phyloP scores from a whole-genome alignment of 768 basidiomycete genomes.

The Trametes cubensis region DNA sequence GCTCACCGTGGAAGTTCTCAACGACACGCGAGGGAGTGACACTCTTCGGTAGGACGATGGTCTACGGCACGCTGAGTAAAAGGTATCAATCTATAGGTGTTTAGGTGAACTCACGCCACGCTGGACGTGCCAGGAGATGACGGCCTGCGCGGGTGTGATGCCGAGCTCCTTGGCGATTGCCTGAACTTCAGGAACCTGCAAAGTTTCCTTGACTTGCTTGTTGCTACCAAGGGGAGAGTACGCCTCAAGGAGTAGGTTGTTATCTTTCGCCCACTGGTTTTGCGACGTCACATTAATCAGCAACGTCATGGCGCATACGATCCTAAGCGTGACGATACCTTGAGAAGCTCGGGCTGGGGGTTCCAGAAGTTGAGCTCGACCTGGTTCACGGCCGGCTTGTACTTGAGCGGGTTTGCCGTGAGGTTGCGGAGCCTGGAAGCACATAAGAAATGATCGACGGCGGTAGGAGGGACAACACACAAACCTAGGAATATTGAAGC shows the following conservation, averaged over 20 bases:
- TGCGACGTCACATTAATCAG: not conserved
- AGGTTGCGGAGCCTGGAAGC: conserved; percentile 56
- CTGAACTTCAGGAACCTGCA: conserved; percentile 63
- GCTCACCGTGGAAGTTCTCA: conserved; percentile 68
- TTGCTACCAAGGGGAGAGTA: conserved; percentile 77
- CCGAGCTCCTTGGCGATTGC: conserved; percentile 61
- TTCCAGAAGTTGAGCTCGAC: conserved; percentile 79
- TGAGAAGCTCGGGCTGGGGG: conserved; percentile 75
- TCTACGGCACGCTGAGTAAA: conserved; percentile 39
- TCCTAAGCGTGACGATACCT: conserved; percentile 40
- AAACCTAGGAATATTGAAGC: conserved; percentile 62
- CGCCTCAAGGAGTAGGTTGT: conserved; percentile 67
- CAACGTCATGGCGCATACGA: not conserved
- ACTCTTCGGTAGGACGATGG: conserved; percentile 76
- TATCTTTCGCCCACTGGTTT: conserved; percentile 67
- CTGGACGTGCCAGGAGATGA: conserved; percentile 78
- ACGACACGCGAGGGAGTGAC: conserved; percentile 67
- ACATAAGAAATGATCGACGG: not conserved
- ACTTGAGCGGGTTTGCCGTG: conserved; percentile 60
- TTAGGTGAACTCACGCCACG: conserved; percentile 56
- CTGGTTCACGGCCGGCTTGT: conserved; percentile 73
- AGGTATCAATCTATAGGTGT: not conserved
- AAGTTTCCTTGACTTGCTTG: conserved; percentile 56
- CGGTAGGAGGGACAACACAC: conserved; percentile 34
- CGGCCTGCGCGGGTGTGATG: conserved; percentile 74